phyloP scores from a whole-genome alignment of 768 basidiomycete genomes.

The Pholiota microspora region DNA sequence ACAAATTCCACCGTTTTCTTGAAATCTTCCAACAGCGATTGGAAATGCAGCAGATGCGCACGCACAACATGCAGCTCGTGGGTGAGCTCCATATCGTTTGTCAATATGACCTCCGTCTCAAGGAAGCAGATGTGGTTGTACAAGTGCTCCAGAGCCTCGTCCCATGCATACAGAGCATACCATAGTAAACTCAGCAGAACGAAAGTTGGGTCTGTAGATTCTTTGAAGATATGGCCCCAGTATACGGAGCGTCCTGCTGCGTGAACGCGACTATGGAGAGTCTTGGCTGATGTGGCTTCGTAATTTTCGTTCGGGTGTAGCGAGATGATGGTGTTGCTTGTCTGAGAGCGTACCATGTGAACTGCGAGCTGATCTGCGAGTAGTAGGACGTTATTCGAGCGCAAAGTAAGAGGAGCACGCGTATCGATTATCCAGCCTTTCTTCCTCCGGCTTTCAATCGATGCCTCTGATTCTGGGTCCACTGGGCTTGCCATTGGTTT shows the following conservation, averaged over 20 bases:
- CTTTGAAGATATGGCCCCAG: conserved; percentile 41
- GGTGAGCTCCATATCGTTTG: conserved; percentile 18
- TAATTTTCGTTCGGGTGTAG: conserved; percentile 37
- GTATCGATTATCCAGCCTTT: conserved; percentile 45
- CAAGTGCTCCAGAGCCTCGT: conserved; percentile 52
- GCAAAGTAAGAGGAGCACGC: conserved; percentile 43
- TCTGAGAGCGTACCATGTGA: conserved; percentile 47
- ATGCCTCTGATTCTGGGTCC: not conserved
- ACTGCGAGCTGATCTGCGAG: conserved; percentile 50
- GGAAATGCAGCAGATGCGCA: conserved; percentile 58
- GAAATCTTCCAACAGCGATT: conserved; percentile 52
- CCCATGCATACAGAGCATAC: conserved; percentile 63
- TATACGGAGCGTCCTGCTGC: conserved; percentile 41
- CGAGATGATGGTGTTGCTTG: conserved; percentile 40
- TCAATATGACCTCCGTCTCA: conserved; percentile 24
- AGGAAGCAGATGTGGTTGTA: conserved; percentile 50
- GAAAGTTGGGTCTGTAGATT: conserved; percentile 50
- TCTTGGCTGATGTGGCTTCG: conserved; percentile 31
- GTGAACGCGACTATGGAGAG: conserved; percentile 34
- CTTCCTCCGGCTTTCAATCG: not conserved
- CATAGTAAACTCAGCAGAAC: conserved; percentile 51
- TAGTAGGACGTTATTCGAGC: conserved; percentile 33
- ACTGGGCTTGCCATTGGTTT: conserved; percentile 27
- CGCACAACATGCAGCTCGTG: conserved; percentile 54
- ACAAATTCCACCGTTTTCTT: conserved; percentile 50